Evolutionary conservation across 169 alveolate species (phyloP), one percentile per base, ranked within the genome.

Genomic region (Eimeria praecox): DNA sequence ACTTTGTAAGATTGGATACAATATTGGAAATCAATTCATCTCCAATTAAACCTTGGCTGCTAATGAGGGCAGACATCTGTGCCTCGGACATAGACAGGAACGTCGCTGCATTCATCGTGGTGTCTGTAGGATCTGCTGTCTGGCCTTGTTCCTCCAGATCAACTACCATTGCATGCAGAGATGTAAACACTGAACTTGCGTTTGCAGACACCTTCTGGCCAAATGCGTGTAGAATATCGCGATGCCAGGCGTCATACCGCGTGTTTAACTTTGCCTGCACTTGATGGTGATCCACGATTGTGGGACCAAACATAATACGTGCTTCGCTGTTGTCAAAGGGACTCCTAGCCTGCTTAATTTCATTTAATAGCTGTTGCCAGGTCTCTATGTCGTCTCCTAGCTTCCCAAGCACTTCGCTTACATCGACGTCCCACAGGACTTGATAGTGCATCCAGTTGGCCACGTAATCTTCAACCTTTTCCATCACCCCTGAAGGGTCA

Each of bases 231-330:
- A 99, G 97, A 35, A 99, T 98, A 89, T 99, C 99, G 66, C 98
- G 98, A 94, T 99, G 99, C 99, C 99, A 99, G 49, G 96, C 97
- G 95, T 99, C 99, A 97, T 98, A 99, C 95, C 98, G 98, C 82
- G 98, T 98, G 95, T 97, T 98, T 12, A 98, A 97, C 96, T 98
- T 98, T 5, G 90, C 94, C 82, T 96, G 96, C 52, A 98, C 98
- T 56, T 98, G 98, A 40, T 97, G 97, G 96, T 98, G 98, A 97
- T 98, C 99, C 14, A 99, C 98, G 3, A 98, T 97, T 24, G 99
- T 97, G 14, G 99, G 99, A 20, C 99, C 99, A 86, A 99, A 99
- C 87, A 97, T 97, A 88, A 97, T 98, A 40, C 98, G 99, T 18
- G 98, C 97, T 86, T 98, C 99, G 83, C 97, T 95, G n/a, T 97